Percentiles rank a stretch among this genome's conserved stretches.
Conservation (phyloP, 768 basidiomycete species). For the Mycena metata region DNA sequence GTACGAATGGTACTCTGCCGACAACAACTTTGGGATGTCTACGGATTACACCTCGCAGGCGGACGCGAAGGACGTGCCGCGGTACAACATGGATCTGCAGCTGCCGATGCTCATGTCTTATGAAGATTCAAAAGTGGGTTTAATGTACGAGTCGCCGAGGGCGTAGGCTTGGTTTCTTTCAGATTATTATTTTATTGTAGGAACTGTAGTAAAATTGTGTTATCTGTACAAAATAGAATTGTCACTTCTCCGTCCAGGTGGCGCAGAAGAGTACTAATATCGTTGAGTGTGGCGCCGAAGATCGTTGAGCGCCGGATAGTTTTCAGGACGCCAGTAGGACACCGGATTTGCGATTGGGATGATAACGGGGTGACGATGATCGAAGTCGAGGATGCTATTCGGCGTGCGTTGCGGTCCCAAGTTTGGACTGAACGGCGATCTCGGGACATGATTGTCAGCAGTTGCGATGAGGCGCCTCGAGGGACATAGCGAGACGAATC, state of each 20-base stretch:
- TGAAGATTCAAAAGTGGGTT: conserved; percentile 31
- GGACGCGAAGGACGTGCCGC: conserved; percentile 20
- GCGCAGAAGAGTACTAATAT: conserved; percentile 11
- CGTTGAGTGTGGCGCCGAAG: too few species aligned
- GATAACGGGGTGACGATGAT: conserved; percentile 20
- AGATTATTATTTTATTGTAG: conserved; percentile 18
- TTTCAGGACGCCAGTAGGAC: conserved; percentile 14
- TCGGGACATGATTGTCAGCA: conserved; percentile 15
- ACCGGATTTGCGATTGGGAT: conserved; percentile 24
- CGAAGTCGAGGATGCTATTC: conserved; percentile 14
- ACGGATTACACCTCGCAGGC: conserved; percentile 17
- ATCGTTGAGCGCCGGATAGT: background rate
- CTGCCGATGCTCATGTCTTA: conserved; percentile 32
- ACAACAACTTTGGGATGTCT: conserved; percentile 15
- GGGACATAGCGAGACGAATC: conserved; percentile 13
- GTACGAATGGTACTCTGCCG: conserved; percentile 34
- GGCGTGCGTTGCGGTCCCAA: conserved; percentile 32
- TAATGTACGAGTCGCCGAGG: conserved; percentile 27
- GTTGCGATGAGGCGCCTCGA: conserved; percentile 12
- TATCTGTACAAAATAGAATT: conserved; percentile 30
- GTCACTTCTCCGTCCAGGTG: conserved; percentile 19
- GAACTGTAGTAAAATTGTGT: background rate
- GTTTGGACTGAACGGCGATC: conserved; percentile 17
- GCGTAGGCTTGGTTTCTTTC: conserved; percentile 3
- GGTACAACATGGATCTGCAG: conserved; percentile 29